Evolutionary conservation across 1,284 basidiomycete genomes (phyloP), one percentile per base, ranked within the genome.

Genomic region (Trametes pubescens): DNA sequence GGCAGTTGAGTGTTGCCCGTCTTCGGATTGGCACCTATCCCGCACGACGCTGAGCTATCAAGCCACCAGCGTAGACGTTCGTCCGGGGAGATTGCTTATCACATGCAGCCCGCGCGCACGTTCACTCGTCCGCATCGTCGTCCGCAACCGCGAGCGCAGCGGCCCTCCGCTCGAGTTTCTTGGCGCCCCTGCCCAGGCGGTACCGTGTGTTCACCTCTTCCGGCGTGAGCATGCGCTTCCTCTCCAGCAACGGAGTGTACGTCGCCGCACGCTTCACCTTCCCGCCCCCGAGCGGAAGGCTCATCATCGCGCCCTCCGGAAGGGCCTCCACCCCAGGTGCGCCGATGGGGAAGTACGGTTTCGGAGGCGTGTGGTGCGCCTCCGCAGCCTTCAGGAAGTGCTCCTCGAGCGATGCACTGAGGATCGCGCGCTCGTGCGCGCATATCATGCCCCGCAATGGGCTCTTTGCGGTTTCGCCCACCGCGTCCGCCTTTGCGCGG

Each of bases 121-220:
- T 44, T 56, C 52, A 72, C 59, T 72, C 70, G 56, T 70, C 66
- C 32, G 21, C 64, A 34, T 62, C 67, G 51, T 66, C 67, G 14
- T 51, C 47, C 24, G 57, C 65, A 8, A 4, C 52, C 10, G 44
- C 48, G 9, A 13, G 35, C 35, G 32, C 53, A 1, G 61, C 56
- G 0, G 62, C 62, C 29, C 54, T 67, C 34, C 67, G 61, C 53
- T 64, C 75, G 52, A 66, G 74, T 68, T 61, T 74, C 61, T 77
- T 77, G 64, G 74, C 76, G 38, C 86, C 90, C 69, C 87, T 89
- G 10, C 90, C 88, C 24, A 83, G 75, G 65, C 87, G 83, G 91
- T 93, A 97, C 60, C 90, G 84, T 71, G 86, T 86, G 74, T 98
- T 96, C 16, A 87, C 83, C 18, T 85, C 83, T 44, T 93, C 90